Evolutionary conservation across 805 yeast species (phyloP), one percentile per base, ranked within the genome.

Genomic region (Candida cerambycidarum): DNA sequence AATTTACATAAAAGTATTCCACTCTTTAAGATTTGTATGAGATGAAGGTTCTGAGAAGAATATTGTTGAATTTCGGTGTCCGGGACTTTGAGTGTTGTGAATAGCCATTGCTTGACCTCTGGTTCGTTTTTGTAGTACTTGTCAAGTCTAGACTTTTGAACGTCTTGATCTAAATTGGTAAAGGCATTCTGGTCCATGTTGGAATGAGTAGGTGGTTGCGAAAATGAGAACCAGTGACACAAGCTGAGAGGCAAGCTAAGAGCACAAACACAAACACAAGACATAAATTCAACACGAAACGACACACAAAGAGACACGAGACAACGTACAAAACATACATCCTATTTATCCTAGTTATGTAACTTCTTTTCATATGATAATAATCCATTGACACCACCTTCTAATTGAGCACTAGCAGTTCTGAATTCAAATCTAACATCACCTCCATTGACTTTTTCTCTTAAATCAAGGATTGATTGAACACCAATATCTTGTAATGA

Each of bases 401-500:
- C 99, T 54, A 89, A 78, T 79, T 93, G 99, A 52, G 99, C 97
- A 61, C 97, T 87, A 39, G 98, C 96, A 55, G 98, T 90, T 82
- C 99, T 89, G 71, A 85, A 83, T 76, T 93, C 99, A 63, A 93
- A 93, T 75, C 99, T 83, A 50, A 89, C 83, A 24, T 69, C 72
- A 55, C 95, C 95, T 43, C 57, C 51, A 57, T 73, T 74, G 48
- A 87, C 92, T 36, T 75, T 67, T 46, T 69, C 69, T 62, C 84
- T 84, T 67, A 93, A 79, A 32, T 69, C 81, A 13, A 54, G 62
- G 53, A 86, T 63, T 36, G 93, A 82, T 57, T 63, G 58, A 51
- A 85, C 85, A 71, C 99, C 99, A 67, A 93, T 89, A 67, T 93
- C 99, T 78, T 93, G 99, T 68, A 95, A 86, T 63, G 99, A 92